Base-by-base conservation (phyloP, 495 filamentous ascomycete genomes). In the Paragyromitra xinjiangensis region DNA sequence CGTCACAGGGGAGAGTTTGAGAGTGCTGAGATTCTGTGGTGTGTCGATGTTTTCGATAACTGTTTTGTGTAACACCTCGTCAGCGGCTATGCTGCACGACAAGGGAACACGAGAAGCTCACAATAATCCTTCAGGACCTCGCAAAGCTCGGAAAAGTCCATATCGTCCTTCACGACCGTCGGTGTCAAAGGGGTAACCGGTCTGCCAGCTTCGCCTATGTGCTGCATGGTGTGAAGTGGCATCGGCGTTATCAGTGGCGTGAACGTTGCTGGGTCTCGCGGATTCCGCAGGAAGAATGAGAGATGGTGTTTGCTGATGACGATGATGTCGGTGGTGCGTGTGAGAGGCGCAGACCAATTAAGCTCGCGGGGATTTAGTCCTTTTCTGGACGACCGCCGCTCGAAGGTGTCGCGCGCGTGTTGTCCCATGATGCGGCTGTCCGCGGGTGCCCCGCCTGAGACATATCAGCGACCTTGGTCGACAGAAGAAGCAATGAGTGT, bases 1-100 rank as follows among this genome's bases (percentile, higher is more conserved):
- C 65, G 78, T 78, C 64, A 80, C 71, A 58, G 78, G 76, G 14
- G 78, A 80, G 19, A 73, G 59, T 45, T 80, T 80, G 34, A 80
- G 40, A 37, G 77, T 80, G 64, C 66, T 75, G 37, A 80, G 45
- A 42, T 76, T 80, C 65, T 80, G 78, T 68, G 78, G 78, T 53
- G 78, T 81, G 53, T 80, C 77, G 69, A 80, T 80, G 53, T 81
- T 70, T 59, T 80, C 78, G n/a, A 80, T 74, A 75, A 80, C 78
- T 80, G 34, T 61, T 79, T 75, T 79, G 77, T 79, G 77, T 78
- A 78, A 76, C 70, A 74, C 37, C n/a, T 44, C 40, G 61, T 77
- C 61, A 77, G 51, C 61, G 69, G 61, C 50, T 71, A 48, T 42
- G 66, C 64, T n/a, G 64, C 24, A 24, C 34, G 58, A 26, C 29